Evolutionary conservation across 2,329 filamentous ascomycete genomes (phyloP).

Genomic region (Aphanoascus verrucosus): DNA sequence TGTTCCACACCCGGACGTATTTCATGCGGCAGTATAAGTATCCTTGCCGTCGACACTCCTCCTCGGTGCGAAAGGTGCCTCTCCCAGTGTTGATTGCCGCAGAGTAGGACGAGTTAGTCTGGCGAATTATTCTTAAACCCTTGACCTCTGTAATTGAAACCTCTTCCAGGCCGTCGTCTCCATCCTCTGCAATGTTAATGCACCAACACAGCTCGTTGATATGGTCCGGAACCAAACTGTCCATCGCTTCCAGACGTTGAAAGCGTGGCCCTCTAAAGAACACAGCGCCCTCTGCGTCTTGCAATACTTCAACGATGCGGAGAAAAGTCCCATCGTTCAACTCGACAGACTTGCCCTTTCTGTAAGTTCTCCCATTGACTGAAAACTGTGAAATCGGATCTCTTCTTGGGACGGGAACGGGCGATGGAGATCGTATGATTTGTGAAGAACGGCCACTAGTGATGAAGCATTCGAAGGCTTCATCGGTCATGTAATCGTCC

Average conservation of each 20-base stretch:
- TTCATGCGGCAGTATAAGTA: constrained; percentile 29
- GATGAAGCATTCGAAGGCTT: constrained; percentile 18
- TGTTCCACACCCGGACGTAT: constrained; percentile 16
- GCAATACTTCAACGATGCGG: constrained; percentile 30
- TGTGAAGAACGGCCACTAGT: constrained; percentile 15
- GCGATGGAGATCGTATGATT: not conserved
- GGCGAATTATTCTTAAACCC: constrained; percentile 35
- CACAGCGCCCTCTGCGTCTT: constrained; percentile 19
- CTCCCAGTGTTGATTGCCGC: not conserved
- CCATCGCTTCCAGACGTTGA: constrained; percentile 24
- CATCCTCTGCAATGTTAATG: constrained; percentile 13
- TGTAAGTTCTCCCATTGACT: constrained; percentile 20
- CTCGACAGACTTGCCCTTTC: constrained; percentile 27
- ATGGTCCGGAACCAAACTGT: constrained; percentile 29
- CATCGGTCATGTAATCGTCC: constrained; percentile 23
- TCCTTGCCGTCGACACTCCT: constrained; percentile 23
- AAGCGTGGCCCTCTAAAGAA: constrained; percentile 33
- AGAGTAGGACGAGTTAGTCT: constrained; percentile 48
- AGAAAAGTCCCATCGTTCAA: constrained; percentile 33
- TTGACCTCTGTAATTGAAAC: constrained; percentile 33
- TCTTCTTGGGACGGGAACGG: not conserved
- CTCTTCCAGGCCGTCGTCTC: constrained; percentile 30
- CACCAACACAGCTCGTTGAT: constrained; percentile 40
- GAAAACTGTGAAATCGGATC: constrained; percentile 14
- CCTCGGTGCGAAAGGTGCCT: constrained; percentile 16